These are phyloP conservation scores for Stephania yunnanensis DNA, from an alignment of 164 flowering plant genomes.

Conservation along the genomic window DNA sequence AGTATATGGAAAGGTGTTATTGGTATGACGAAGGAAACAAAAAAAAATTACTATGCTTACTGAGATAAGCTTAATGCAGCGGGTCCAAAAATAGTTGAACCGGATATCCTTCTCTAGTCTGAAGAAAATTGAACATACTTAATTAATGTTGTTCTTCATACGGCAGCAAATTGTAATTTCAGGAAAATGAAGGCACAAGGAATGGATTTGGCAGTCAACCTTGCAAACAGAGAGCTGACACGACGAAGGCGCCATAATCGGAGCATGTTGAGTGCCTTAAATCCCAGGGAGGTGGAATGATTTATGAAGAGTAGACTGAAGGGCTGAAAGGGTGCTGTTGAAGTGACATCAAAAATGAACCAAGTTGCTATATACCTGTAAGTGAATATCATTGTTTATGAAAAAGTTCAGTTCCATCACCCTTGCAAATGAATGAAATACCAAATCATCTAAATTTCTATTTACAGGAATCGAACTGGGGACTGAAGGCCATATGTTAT, in stretches of 20 bases:
- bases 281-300: slow-evolving; percentile 47
- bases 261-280: slow-evolving; percentile 73
- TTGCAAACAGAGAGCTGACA: slow-evolving; percentile 92
- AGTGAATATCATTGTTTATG: slow-evolving; percentile 7
- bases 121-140: slow-evolving; percentile 27
- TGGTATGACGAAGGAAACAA: not conserved
- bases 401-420: not conserved
- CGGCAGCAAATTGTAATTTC: slow-evolving; percentile 14
- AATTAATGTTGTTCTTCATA: slow-evolving; percentile 16
- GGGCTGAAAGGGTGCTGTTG: slow-evolving; percentile 80
- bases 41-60: slow-evolving; percentile 37
- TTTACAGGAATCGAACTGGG: not conserved
- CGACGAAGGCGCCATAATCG: slow-evolving; percentile 95
- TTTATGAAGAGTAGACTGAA: slow-evolving; percentile 57
- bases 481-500: slow-evolving; percentile 13
- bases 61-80: slow-evolving; percentile 82
- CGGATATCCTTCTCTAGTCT: slow-evolving; percentile 96
- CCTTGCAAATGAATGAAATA: slow-evolving; percentile 7
- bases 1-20: not conserved
- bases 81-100: slow-evolving; percentile 93
- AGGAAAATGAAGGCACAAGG: slow-evolving; percentile 13
- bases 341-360: slow-evolving; percentile 84
- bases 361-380: slow-evolving; percentile 88
- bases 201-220: slow-evolving; percentile 37
- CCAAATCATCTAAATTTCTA: not conserved